phyloP scores from a whole-genome alignment of 2,329 filamentous ascomycete genomes.

The Conoideocrella luteorostrata region DNA sequence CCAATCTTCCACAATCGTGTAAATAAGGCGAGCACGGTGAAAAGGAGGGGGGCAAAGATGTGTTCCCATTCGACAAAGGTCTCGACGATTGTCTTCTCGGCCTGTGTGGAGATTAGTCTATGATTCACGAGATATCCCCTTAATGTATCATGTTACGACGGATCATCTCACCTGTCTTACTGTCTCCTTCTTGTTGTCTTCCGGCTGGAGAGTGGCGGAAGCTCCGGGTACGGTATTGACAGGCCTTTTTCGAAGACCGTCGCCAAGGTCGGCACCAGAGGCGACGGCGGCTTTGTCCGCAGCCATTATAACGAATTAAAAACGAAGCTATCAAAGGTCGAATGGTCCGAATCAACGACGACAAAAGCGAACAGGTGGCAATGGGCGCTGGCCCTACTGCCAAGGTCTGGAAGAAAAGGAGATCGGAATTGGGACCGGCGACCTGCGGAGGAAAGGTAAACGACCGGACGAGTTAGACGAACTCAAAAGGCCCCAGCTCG shows the following conservation, averaged over 20 bases:
- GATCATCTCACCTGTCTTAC: slow-evolving; percentile 42
- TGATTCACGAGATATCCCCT: too few relatives aligned
- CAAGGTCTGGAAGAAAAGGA: background rate
- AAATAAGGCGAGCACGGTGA: slow-evolving; percentile 57
- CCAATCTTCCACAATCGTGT: slow-evolving; percentile 66
- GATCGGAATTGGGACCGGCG: slow-evolving; percentile 6
- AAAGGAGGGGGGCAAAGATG: slow-evolving; percentile 54
- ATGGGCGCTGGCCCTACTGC: background rate
- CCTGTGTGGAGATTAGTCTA: too few relatives aligned
- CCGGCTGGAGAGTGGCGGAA: slow-evolving; percentile 36
- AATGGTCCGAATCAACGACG: background rate
- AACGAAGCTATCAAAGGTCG: slow-evolving; percentile 2
- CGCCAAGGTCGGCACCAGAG: slow-evolving; percentile 53
- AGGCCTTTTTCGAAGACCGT: slow-evolving; percentile 50
- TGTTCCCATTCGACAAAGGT: slow-evolving; percentile 59
- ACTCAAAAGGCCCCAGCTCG: slow-evolving; percentile 20
- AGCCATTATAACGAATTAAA: slow-evolving; percentile 38
- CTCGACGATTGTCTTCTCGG: slow-evolving; percentile 50
- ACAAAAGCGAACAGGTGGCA: slow-evolving; percentile 5
- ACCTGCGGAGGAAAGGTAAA: slow-evolving; percentile 14
- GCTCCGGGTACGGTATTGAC: slow-evolving; percentile 30
- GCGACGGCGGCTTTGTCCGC: slow-evolving; percentile 48
- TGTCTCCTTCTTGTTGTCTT: slow-evolving; percentile 51
- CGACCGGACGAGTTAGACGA: slow-evolving; percentile 30
- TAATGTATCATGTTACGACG: too few relatives aligned